Conservation (phyloP, 768 basidiomycete genomes). For the Podaxis sp. region DNA sequence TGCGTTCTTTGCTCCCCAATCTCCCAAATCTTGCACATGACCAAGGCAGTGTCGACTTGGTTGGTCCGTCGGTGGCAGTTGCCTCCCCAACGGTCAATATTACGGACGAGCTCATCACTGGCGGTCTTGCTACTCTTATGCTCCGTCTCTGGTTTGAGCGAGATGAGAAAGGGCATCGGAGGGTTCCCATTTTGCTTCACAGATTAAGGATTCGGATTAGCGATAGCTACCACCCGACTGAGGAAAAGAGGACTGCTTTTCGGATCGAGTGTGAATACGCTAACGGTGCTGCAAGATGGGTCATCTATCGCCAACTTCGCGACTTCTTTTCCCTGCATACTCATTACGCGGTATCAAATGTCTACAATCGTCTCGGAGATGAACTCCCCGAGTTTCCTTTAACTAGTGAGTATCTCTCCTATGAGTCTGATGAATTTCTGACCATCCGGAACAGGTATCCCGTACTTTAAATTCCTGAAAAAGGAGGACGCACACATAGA, state of each 20-base stretch:
- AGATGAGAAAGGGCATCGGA: slow-evolving; percentile 81
- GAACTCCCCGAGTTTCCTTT: slow-evolving; percentile 90
- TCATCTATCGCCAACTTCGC: slow-evolving; percentile 88
- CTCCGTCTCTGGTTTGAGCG: slow-evolving; percentile 82
- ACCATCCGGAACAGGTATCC: slow-evolving; percentile 53
- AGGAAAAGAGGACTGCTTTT: slow-evolving; percentile 76
- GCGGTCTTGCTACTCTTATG: slow-evolving; percentile 78
- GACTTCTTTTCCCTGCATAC: slow-evolving; percentile 90
- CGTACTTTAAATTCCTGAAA: slow-evolving; percentile 85
- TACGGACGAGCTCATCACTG: slow-evolving; percentile 77
- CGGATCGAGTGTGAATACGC: slow-evolving; percentile 97
- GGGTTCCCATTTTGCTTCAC: slow-evolving; percentile 76
- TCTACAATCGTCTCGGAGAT: slow-evolving; percentile 67
- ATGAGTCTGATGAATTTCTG: not conserved
- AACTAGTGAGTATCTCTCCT: slow-evolving; percentile 49
- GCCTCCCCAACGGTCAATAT: slow-evolving; percentile 63
- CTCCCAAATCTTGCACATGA: slow-evolving; percentile 35
- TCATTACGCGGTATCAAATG: slow-evolving; percentile 85
- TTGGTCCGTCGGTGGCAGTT: slow-evolving; percentile 44
- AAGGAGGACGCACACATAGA: slow-evolving; percentile 58
- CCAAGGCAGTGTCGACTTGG: slow-evolving; percentile 24
- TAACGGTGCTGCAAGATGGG: slow-evolving; percentile 90
- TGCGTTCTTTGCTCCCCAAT: slow-evolving; percentile 66
- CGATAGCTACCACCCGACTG: slow-evolving; percentile 81
- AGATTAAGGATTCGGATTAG: slow-evolving; percentile 81